These are phyloP conservation scores for Saprolegnia parasitica DNA, from an alignment of 352 stramenopile genomes.

Conservation along the genomic window DNA sequence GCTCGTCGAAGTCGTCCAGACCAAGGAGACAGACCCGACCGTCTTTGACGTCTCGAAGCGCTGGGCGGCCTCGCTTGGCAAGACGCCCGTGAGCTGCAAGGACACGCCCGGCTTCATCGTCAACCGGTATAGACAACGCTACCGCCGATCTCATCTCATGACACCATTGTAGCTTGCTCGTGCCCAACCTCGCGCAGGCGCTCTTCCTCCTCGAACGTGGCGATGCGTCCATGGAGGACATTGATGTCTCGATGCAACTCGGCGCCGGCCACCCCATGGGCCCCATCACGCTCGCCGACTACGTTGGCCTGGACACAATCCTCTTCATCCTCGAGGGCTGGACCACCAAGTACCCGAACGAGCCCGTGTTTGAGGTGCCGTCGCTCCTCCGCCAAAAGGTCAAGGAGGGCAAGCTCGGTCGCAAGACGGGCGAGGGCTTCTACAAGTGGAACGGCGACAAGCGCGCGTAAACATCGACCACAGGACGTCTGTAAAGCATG, in stretches of 20 bases:
- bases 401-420: conserved; percentile 87
- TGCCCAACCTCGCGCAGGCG: conserved; percentile 77
- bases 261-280: conserved; percentile 97
- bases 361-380: conserved; percentile 94
- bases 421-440: conserved; percentile 96
- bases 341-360: conserved; percentile 93
- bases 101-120: conserved; percentile 98
- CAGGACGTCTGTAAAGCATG: neutral
- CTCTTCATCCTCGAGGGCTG: conserved; percentile 95
- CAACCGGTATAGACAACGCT: conserved; percentile 72
- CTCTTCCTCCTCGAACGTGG: conserved; percentile 93
- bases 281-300: conserved; percentile 91
- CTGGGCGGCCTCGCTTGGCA: conserved; percentile 91
- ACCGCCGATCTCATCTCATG: neutral
- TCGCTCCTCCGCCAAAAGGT: conserved; percentile 84
- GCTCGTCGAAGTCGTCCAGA: conserved; percentile 96
- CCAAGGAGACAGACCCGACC: conserved; percentile 85
- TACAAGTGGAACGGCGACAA: conserved; percentile 91
- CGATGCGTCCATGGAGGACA: conserved; percentile 93
- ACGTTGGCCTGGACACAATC: conserved; percentile 96
- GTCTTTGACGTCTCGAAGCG: conserved; percentile 90
- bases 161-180: conserved; percentile 36
- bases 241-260: conserved; percentile 97
- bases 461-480: conserved; percentile 42
- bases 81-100: conserved; percentile 91